phyloP scores from a whole-genome alignment of 305 asterid species.

The Fraxinus nigra region DNA sequence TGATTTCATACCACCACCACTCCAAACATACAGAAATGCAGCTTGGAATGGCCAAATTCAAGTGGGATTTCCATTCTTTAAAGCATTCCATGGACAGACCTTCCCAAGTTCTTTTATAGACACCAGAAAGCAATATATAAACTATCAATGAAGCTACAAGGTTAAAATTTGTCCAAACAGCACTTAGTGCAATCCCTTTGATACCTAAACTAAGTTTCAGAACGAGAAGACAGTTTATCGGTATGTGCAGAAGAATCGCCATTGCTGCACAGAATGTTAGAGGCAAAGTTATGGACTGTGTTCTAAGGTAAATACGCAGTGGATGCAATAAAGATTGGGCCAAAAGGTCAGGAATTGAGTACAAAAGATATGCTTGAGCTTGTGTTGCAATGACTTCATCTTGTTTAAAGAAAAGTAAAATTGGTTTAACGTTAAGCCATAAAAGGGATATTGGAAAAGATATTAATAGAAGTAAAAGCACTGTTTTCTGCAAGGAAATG shows the following conservation, averaged over 20 bases:
- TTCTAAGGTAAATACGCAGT: slow-evolving; percentile 47
- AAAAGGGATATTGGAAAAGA: slow-evolving; percentile 51
- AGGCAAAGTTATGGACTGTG: slow-evolving; percentile 60
- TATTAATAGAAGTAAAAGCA: slow-evolving; percentile 43
- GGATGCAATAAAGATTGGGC: slow-evolving; percentile 57
- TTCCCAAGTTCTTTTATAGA: slow-evolving; percentile 45
- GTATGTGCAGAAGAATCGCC: slow-evolving; percentile 44
- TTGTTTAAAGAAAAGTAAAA: slow-evolving; percentile 48
- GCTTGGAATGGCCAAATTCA: slow-evolving; percentile 54
- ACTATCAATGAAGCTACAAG: slow-evolving; percentile 36
- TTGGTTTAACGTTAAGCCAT: slow-evolving; percentile 46
- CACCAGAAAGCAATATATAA: slow-evolving; percentile 39
- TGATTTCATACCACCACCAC: slow-evolving; percentile 73
- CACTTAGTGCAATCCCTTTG: slow-evolving; percentile 49
- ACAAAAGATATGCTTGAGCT: slow-evolving; percentile 52
- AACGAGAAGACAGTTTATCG: slow-evolving; percentile 51
- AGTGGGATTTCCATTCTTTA: slow-evolving; percentile 46
- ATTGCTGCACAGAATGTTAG: slow-evolving; percentile 49
- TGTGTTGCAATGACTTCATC: slow-evolving; percentile 46
- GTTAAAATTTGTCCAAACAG: slow-evolving; percentile 54
- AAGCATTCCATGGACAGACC: slow-evolving; percentile 43
- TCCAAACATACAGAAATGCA: slow-evolving; percentile 64
- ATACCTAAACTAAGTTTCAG: slow-evolving; percentile 38
- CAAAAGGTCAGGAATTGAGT: slow-evolving; percentile 47
- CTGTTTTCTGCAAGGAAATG: slow-evolving; percentile 45